These are phyloP conservation scores for Cordia subcordata DNA, from an alignment of 257 asterid species.

Conservation along the genomic window DNA sequence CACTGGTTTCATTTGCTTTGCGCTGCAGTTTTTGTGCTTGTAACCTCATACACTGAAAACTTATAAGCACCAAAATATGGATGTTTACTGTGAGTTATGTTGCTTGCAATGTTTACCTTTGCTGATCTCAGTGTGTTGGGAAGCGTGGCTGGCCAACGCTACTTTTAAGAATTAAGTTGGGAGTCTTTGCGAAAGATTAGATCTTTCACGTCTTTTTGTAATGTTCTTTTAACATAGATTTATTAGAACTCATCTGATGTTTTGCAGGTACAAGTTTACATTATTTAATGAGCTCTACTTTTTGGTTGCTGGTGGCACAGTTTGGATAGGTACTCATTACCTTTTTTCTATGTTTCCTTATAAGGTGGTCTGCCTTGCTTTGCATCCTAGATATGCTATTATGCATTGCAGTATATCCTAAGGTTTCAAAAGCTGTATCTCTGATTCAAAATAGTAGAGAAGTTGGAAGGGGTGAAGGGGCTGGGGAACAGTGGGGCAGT, in stretches of 20 bases:
- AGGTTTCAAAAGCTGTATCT: too few relatives aligned
- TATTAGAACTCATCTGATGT: constrained; percentile 2
- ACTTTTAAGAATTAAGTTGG: not conserved
- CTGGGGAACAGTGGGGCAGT: too few relatives aligned
- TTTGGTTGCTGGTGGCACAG: constrained; percentile 97
- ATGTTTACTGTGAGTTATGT: too few relatives aligned
- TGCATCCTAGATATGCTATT: not conserved
- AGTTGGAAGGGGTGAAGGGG: too few relatives aligned
- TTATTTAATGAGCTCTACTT: constrained; percentile 96
- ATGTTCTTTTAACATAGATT: not conserved
- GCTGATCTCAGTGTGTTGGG: too few relatives aligned
- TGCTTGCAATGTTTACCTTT: too few relatives aligned
- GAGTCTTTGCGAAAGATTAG: not conserved
- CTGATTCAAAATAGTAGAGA: too few relatives aligned
- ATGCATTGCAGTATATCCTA: not conserved
- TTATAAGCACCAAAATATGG: not conserved
- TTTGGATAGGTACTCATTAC: constrained; percentile 79
- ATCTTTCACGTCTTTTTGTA: not conserved
- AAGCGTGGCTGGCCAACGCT: too few relatives aligned
- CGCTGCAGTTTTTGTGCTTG: not conserved
- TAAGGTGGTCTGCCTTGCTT: not conserved
- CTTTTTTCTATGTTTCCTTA: constrained; percentile 13
- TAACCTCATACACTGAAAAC: not conserved
- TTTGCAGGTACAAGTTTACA: constrained; percentile 93
- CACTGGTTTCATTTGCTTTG: not conserved